Evolutionary conservation across 202 grass and related monocot genomes (phyloP).

Genomic region (Hordeum pubiflorum): DNA sequence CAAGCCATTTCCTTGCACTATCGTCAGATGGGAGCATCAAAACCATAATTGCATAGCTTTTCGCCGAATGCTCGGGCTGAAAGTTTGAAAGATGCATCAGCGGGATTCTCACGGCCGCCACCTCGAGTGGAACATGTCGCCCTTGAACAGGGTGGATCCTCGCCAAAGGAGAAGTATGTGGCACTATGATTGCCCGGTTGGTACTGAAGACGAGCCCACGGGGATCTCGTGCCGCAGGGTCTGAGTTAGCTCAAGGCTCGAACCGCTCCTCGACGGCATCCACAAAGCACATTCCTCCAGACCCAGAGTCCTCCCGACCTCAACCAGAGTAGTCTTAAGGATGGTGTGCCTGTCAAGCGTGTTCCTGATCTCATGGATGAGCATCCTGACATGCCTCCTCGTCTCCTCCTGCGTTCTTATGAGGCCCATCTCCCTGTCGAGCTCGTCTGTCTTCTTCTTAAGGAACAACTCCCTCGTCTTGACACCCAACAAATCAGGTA

Average conservation of each 20-base stretch:
- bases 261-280: slow-evolving; percentile 26
- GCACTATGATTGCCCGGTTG: slow-evolving; percentile 82
- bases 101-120: slow-evolving; percentile 76
- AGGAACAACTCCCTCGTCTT: slow-evolving; percentile 51
- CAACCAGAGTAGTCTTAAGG: slow-evolving; percentile 59
- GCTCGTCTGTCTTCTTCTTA: slow-evolving; percentile 51
- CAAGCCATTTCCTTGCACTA: slow-evolving; percentile 83
- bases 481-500: slow-evolving; percentile 53
- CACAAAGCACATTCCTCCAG: slow-evolving; percentile 61
- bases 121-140: slow-evolving; percentile 78
- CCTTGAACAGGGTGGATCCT: slow-evolving; percentile 56
- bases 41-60: slow-evolving; percentile 90
- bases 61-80: slow-evolving; percentile 41
- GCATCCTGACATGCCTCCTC: slow-evolving; percentile 57
- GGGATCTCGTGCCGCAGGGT: slow-evolving; percentile 66
- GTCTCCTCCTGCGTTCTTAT: slow-evolving; percentile 47
- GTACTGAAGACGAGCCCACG: slow-evolving; percentile 57
- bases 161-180: slow-evolving; percentile 74
- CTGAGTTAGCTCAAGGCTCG: slow-evolving; percentile 38
- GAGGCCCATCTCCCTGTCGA: slow-evolving; percentile 48
- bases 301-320: slow-evolving; percentile 47
- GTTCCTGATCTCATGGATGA: slow-evolving; percentile 66
- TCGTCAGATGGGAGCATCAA: slow-evolving; percentile 85
- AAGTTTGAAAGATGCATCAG: slow-evolving; percentile 93
- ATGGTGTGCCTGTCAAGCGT: slow-evolving; percentile 74